Evolutionary conservation across 768 basidiomycete species (phyloP), one percentile per base, ranked within the genome.

Genomic region (Agaricus sinodeliciosus): DNA sequence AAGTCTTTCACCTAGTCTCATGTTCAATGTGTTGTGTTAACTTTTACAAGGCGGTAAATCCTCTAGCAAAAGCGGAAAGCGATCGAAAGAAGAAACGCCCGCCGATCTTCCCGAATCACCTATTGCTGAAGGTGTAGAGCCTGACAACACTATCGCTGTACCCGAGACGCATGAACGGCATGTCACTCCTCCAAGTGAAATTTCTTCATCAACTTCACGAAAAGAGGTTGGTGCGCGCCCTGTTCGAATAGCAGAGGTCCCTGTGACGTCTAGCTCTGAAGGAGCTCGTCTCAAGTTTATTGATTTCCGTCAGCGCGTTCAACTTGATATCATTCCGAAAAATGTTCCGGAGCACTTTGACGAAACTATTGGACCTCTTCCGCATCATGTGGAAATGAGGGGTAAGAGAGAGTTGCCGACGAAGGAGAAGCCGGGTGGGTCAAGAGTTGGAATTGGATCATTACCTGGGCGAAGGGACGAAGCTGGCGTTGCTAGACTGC

Each of bases 401-500:
- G 36, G 44, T 31, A 53, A 27, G 31, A 49, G 27, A 12, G 57
- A 60, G 12, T 16, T 61, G 22, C 63, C 61, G 3, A 48, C 55
- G 11, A 54, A 45, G 15, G 59, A 62, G 48, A 18, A 45, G 3
- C 61, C 58, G 11, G 55, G 58, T 31, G 57, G 56, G 28, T 58
- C 59, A 9, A 15, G 18, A 7, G 18, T 28, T 43, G 61, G 61
- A 8, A 47, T 60, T 15, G 61, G 61, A 2, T 59, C 58, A 11
- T 48, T 62, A 31, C 61, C 61, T 22, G 61, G 62, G 0, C 34
- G 40, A 4, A 58, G 53, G 36, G 18, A 25, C 5, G 62, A 60
- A 41, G 43, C 48, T 13, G 57, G 60, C 0, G 62, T 61, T n/a
- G 62, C 59, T 15, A 55, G 56, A 13, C 37, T 56, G 9, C 62